phyloP scores from a whole-genome alignment of 805 yeast genomes.

The Blastobotrys muscicola region DNA sequence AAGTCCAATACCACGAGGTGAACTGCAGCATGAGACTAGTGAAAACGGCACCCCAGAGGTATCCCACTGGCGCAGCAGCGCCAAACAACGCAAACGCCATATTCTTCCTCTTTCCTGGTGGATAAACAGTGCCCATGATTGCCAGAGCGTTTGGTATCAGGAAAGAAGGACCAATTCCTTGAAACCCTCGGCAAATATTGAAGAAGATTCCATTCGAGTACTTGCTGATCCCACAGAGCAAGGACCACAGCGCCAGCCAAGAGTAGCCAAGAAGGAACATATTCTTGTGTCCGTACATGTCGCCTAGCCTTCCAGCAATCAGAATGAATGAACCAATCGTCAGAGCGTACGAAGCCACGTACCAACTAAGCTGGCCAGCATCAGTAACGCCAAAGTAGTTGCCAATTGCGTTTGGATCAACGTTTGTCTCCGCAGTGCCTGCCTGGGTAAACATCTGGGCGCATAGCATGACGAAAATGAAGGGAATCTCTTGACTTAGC shows the following conservation, averaged over 20 bases:
- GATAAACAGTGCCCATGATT: slow-evolving; percentile 34
- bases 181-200: slow-evolving; percentile 44
- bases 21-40: slow-evolving; percentile 38
- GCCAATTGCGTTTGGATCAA: slow-evolving; percentile 25
- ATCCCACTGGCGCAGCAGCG: slow-evolving; percentile 56
- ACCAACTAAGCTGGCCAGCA: slow-evolving; percentile 43
- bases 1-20: slow-evolving; percentile 55
- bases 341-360: slow-evolving; percentile 60
- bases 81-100: slow-evolving; percentile 50
- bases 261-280: slow-evolving; percentile 46
- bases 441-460: slow-evolving; percentile 35
- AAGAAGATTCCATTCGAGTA: slow-evolving; percentile 28
- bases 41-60: slow-evolving; percentile 44
- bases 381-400: slow-evolving; percentile 22
- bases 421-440: slow-evolving; percentile 26
- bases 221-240: slow-evolving; percentile 49
- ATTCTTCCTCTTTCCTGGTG: slow-evolving; percentile 42
- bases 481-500: slow-evolving; percentile 14
- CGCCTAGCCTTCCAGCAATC: slow-evolving; percentile 63
- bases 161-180: slow-evolving; percentile 56
- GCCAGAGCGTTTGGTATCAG: slow-evolving; percentile 54
- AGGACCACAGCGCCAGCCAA: slow-evolving; percentile 48
- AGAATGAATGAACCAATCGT: slow-evolving; percentile 67
- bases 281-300: slow-evolving; percentile 53
- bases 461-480: slow-evolving; percentile 19